Percentiles rank a stretch among this genome's conserved stretches.
Evolutionary conservation across 2,329 filamentous ascomycete genomes (phyloP).

Genomic region (Raffaelea ambrosiae): DNA sequence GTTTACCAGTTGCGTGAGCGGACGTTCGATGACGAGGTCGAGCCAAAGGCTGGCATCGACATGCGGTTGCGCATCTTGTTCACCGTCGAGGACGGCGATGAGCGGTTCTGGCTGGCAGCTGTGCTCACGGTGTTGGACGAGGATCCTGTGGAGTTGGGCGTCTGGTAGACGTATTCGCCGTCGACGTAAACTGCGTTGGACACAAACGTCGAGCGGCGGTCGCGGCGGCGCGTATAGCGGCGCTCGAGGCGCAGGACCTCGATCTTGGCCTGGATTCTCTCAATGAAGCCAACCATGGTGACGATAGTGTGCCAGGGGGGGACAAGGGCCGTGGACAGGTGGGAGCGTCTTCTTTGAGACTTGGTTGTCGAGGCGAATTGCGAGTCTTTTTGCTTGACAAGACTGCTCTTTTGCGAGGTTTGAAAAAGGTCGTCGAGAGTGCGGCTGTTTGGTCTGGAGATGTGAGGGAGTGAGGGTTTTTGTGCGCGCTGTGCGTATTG

Average conservation of each 20-base stretch:
- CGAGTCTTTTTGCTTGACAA: too few species aligned
- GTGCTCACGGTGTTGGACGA: slow-evolving; percentile 26
- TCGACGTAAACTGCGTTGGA: slow-evolving; percentile 89
- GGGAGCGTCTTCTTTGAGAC: slow-evolving; percentile 1
- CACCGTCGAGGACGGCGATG: slow-evolving; percentile 15
- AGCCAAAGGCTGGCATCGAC: slow-evolving; percentile 48
- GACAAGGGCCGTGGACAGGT: slow-evolving; percentile 1
- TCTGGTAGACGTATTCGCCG: slow-evolving; percentile 85
- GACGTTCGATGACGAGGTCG: slow-evolving; percentile 25
- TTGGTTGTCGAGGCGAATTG: too few species aligned
- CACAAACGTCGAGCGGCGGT: slow-evolving; percentile 79
- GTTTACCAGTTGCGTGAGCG: slow-evolving; percentile 31
- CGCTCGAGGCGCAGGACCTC: slow-evolving; percentile 94
- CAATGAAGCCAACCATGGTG: slow-evolving; percentile 39
- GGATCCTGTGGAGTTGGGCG: slow-evolving; percentile 49
- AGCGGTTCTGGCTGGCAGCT: slow-evolving; percentile 25
- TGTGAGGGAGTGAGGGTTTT: too few species aligned
- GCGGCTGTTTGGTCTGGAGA: too few species aligned
- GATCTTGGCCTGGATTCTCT: slow-evolving; percentile 59
- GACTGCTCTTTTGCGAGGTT: too few species aligned
- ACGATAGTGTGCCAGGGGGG: too few species aligned
- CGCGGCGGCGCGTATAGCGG: slow-evolving; percentile 82
- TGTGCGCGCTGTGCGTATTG: too few species aligned
- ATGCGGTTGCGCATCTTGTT: slow-evolving; percentile 38
- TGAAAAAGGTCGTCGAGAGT: too few species aligned